Evolutionary conservation across 768 basidiomycete species (phyloP).

Genomic region (Boletus edulis): DNA sequence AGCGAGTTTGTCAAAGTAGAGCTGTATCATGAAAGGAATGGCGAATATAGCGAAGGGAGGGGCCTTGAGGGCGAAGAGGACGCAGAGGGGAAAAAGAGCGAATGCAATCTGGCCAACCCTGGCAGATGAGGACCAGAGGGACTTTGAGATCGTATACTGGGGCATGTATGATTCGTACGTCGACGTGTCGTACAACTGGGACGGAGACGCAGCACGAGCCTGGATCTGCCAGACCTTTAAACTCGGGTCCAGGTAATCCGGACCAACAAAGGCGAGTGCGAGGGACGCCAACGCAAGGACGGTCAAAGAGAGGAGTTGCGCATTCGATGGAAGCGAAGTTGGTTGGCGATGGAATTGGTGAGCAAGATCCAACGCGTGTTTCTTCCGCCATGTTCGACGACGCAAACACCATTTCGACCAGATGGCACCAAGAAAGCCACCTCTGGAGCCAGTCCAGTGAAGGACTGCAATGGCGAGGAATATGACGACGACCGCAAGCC

Average conservation of each 20-base stretch:
- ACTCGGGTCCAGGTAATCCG: constrained; percentile 63
- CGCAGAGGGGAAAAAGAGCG: constrained; percentile 65
- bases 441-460: constrained; percentile 42
- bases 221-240: constrained; percentile 44
- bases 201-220: constrained; percentile 22
- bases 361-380: constrained; percentile 37
- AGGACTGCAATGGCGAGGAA: constrained; percentile 40
- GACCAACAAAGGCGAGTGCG: constrained; percentile 53
- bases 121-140: constrained; percentile 70
- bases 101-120: constrained; percentile 71
- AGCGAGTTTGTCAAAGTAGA: constrained; percentile 76
- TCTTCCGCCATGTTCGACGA: constrained; percentile 56
- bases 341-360: constrained; percentile 41
- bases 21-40: constrained; percentile 53
- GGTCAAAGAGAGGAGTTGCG: constrained; percentile 52
- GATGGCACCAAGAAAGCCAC: constrained; percentile 45
- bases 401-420: constrained; percentile 62
- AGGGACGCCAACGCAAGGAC: constrained; percentile 44
- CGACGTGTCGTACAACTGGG: constrained; percentile 27
- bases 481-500: constrained; percentile 48
- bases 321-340: constrained; percentile 56
- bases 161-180: constrained; percentile 41
- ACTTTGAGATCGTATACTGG: constrained; percentile 60
- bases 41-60: constrained; percentile 74
- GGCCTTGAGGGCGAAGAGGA: constrained; percentile 68